Conservation (phyloP, 345 rosid genomes). For the Arabidopsis thaliana region TAIR10.1 NC_003076.8:25070001-25070500, state of each 20-base stretch:
- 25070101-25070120: slow-evolving; percentile 15
- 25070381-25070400: slow-evolving; percentile 31
- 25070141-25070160: background rate
- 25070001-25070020: slow-evolving; percentile 93
- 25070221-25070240: slow-evolving; percentile 32
- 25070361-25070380: slow-evolving; percentile 23
- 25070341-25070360: slow-evolving; percentile 3
- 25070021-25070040: slow-evolving; percentile 84
- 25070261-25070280: slow-evolving; percentile 25
- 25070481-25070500: background rate
- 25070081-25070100: slow-evolving; percentile 34
- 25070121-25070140: background rate
- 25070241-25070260: slow-evolving; percentile 10
- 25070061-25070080: slow-evolving; percentile 46
- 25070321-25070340: background rate
- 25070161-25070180: background rate
- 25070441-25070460: background rate
- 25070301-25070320: slow-evolving; percentile 15
- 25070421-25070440: slow-evolving; percentile 8
- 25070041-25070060: slow-evolving; percentile 83
- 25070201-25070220: slow-evolving; percentile 8
- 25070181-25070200: background rate
- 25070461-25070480: background rate
- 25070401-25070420: slow-evolving; percentile 33
- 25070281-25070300: slow-evolving; percentile 24